A percentile compares a stretch with the other conserved stretches of the same genome.
phyloP scores from a whole-genome alignment of 2,329 filamentous ascomycete genomes.

The Drechslera avenae region DNA sequence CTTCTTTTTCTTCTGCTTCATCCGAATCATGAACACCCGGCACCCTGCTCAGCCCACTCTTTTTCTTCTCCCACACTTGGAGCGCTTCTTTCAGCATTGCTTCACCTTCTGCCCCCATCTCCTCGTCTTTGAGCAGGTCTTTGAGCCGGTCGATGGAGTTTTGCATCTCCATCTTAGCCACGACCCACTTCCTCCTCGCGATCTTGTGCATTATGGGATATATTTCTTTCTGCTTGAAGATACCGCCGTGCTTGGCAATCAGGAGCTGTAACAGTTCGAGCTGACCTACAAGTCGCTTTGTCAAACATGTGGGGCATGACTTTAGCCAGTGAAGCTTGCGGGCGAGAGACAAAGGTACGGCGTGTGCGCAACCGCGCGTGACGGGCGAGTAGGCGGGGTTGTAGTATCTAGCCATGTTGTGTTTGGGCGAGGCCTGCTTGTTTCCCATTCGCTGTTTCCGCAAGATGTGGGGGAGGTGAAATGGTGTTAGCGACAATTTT shows the following conservation, averaged over 20 bases:
- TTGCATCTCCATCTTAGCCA: slow-evolving; percentile 10
- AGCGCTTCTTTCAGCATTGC: slow-evolving; percentile 10
- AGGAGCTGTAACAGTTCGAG: background rate
- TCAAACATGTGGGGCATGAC: no score
- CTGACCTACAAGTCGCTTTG: no score
- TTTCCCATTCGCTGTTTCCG: no score
- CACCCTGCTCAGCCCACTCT: slow-evolving; percentile 9
- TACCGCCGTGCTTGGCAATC: slow-evolving; percentile 6
- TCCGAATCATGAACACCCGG: slow-evolving; percentile 13
- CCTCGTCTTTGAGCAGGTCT: background rate
- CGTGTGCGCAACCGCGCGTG: no score
- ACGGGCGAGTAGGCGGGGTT: no score
- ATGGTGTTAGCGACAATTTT: no score
- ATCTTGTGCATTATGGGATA: background rate
- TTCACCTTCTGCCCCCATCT: slow-evolving; percentile 1
- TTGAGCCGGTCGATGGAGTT: slow-evolving; percentile 12
- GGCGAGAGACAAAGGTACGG: no score
- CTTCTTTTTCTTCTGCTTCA: slow-evolving; percentile 10
- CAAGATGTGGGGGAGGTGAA: no score
- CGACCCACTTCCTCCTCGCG: slow-evolving; percentile 7
- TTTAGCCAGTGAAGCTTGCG: no score
- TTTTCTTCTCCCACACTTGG: slow-evolving; percentile 13
- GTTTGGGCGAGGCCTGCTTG: no score
- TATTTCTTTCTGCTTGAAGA: slow-evolving; percentile 2
- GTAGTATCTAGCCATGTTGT: no score